A percentile compares a stretch with the other conserved stretches of the same genome.
Evolutionary conservation across 768 basidiomycete genomes (phyloP).

Genomic region (Fistulinella prunicolor): DNA sequence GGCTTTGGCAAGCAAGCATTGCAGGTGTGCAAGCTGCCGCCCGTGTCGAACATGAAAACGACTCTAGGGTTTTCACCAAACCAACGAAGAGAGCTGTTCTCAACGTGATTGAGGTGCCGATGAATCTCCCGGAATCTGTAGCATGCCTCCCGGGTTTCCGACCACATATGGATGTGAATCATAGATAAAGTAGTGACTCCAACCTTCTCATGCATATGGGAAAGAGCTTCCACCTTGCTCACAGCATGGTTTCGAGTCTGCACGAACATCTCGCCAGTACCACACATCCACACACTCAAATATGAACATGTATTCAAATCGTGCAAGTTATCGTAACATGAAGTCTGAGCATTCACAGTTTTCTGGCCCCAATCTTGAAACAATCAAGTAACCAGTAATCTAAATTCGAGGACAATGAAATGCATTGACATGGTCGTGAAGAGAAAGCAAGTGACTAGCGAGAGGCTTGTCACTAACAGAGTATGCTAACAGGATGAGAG

Average conservation of each 20-base stretch:
- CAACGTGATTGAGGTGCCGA: neutral
- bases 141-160: no score
- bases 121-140: no score
- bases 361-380: no score
- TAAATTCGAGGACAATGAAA: neutral
- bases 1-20: neutral
- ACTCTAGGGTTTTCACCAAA: neutral
- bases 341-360: slow-evolving; percentile 2
- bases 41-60: slow-evolving; percentile 2
- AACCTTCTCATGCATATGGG: no score
- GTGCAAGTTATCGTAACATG: slow-evolving; percentile 1
- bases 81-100: neutral
- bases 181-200: no score
- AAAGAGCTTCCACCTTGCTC: no score
- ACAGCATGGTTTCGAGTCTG: no score
- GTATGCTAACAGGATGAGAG: slow-evolving; percentile 10
- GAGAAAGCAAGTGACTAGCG: neutral
- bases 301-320: neutral
- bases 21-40: neutral
- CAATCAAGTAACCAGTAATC: slow-evolving; percentile 9
- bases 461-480: neutral
- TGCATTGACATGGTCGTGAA: slow-evolving; percentile 3
- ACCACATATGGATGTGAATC: no score
- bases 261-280: no score
- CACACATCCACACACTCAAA: no score